phyloP scores from a whole-genome alignment of 805 yeast species.

The Suhomyces vadensis region DNA sequence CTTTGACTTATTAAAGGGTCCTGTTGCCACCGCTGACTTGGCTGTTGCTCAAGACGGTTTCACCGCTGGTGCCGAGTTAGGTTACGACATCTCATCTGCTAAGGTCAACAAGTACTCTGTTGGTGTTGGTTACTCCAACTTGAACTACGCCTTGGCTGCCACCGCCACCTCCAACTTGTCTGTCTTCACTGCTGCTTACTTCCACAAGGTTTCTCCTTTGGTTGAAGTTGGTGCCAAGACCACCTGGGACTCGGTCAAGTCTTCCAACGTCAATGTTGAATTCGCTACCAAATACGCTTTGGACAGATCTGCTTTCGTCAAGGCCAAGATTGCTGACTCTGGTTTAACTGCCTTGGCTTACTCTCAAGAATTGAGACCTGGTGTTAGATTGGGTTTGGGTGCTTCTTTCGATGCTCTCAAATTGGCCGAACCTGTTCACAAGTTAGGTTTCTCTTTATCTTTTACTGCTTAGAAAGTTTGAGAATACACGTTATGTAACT shows the following conservation, averaged over 20 bases:
- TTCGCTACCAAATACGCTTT: slow-evolving; percentile 93
- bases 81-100: slow-evolving; percentile 93
- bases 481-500: slow-evolving; percentile 1
- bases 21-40: slow-evolving; percentile 92
- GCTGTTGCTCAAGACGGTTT: slow-evolving; percentile 95
- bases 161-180: slow-evolving; percentile 84
- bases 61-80: slow-evolving; percentile 95
- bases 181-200: slow-evolving; percentile 92
- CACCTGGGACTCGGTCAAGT: slow-evolving; percentile 85
- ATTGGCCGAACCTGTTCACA: slow-evolving; percentile 95
- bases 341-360: slow-evolving; percentile 93
- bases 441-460: slow-evolving; percentile 92
- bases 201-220: slow-evolving; percentile 87
- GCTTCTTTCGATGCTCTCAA: slow-evolving; percentile 94
- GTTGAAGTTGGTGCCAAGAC: slow-evolving; percentile 99
- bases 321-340: slow-evolving; percentile 95
- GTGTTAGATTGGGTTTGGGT: slow-evolving; percentile 96
- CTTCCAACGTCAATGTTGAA: slow-evolving; percentile 85
- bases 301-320: slow-evolving; percentile 85
- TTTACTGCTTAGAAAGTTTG: slow-evolving; percentile 72
- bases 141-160: slow-evolving; percentile 82
- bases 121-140: slow-evolving; percentile 89
- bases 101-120: slow-evolving; percentile 91
- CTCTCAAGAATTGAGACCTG: slow-evolving; percentile 93
- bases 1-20: slow-evolving; percentile 94